Conservation (phyloP, 169 alveolate genomes). For the Pseudocohnilembus persalinus region DNA sequence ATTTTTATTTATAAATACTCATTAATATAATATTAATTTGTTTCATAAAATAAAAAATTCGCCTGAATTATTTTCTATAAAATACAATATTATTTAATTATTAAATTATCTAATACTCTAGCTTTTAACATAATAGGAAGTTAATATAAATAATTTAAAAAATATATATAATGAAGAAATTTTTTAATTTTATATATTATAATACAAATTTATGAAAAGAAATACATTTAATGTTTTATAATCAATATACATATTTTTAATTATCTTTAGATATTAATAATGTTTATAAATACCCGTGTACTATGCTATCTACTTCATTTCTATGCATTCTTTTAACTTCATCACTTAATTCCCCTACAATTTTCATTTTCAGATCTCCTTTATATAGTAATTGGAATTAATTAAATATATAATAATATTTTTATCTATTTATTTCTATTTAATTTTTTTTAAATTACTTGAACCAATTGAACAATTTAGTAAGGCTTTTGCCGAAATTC, state of each 20-base stretch:
- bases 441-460: not conserved
- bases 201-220: too few species aligned
- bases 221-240: too few species aligned
- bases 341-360: slow-evolving; percentile 61
- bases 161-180: too few species aligned
- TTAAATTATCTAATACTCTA: too few species aligned
- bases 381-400: not conserved
- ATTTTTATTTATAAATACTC: too few species aligned
- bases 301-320: slow-evolving; percentile 64
- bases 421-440: not conserved
- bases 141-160: too few species aligned
- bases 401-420: not conserved
- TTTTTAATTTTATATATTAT: too few species aligned
- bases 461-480: slow-evolving; percentile 58
- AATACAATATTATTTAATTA: too few species aligned
- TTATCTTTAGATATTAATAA: slow-evolving; percentile 39
- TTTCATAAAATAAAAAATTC: too few species aligned
- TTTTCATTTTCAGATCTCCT: slow-evolving; percentile 58
- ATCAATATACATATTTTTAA: not conserved
- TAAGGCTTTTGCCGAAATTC: slow-evolving; percentile 64
- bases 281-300: slow-evolving; percentile 56
- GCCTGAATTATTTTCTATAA: too few species aligned
- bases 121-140: too few species aligned
- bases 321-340: slow-evolving; percentile 58
- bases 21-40: too few species aligned